A percentile compares a stretch with the other conserved stretches of the same genome.
Conservation (phyloP, 257 asterid species). For the Nicotiana paniculata region DNA sequence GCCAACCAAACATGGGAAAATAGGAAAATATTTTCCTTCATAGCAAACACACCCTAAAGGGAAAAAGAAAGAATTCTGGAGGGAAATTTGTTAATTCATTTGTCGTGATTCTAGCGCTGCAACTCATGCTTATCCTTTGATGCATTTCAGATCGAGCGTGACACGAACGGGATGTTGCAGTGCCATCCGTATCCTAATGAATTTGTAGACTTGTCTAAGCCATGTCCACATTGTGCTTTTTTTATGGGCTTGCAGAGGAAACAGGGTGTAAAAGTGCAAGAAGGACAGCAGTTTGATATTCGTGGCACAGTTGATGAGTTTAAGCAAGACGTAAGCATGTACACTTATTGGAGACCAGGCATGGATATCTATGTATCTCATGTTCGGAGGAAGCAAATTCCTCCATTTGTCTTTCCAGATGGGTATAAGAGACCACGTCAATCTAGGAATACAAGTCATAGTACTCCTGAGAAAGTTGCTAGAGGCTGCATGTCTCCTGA, state of each 20-base stretch:
- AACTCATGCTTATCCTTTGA: conserved; percentile 1
- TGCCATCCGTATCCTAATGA: conserved; percentile 39
- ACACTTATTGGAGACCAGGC: conserved; percentile 27
- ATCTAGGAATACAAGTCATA: neutral
- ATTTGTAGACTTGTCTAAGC: conserved; percentile 26
- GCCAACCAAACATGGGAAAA: too few relatives aligned
- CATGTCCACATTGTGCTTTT: conserved; percentile 26
- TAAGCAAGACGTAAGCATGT: conserved; percentile 26
- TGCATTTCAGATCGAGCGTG: conserved; percentile 30
- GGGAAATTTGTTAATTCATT: neutral
- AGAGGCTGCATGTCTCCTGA: conserved; percentile 10
- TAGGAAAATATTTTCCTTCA: too few relatives aligned
- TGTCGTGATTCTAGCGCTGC: neutral
- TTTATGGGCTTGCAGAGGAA: conserved; percentile 38
- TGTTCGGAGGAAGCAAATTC: conserved; percentile 28
- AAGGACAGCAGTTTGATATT: conserved; percentile 36
- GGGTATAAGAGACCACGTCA: conserved; percentile 18
- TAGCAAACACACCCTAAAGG: neutral
- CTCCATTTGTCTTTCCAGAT: conserved; percentile 31
- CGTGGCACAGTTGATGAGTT: conserved; percentile 34
- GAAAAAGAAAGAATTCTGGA: neutral
- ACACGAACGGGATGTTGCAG: conserved; percentile 31
- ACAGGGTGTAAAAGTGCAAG: conserved; percentile 24
- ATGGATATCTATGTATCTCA: conserved; percentile 34
- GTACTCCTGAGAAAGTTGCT: neutral